Evolutionary conservation across 2,329 filamentous ascomycete species (phyloP), one percentile per base, ranked within the genome.

Genomic region (Escovopsis sp.): DNA sequence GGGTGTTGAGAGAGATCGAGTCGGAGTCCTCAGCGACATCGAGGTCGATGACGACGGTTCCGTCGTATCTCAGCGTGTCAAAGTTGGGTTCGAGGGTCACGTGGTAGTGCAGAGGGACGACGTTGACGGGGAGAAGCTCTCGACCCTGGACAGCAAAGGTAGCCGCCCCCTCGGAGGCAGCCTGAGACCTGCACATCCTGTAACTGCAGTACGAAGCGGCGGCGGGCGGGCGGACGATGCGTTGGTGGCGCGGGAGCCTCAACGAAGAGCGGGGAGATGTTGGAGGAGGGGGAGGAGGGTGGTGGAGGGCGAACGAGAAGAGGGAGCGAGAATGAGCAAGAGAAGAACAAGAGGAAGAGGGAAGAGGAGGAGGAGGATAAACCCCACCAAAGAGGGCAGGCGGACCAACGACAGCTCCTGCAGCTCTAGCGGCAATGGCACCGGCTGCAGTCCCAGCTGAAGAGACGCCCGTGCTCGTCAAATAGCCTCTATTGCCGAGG

Each of bases 61-160:
- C 89, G 46, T 89, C 75, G 59, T 89, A 96, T 49, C 78, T 86
- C 63, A 91, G 86, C 50, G 82, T 87, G 53, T 83, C 73, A 53
- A 96, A 84, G 67, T 95, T 77, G 43, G 89, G 87, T 67, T 96
- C 91, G 48, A 96, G 72, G 1, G 85, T 91, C 53, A 96, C 66
- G 61, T 94, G 78, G 65, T 96, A 96, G 67, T 96, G 87, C 34
- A 73, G 66, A n/a, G 89, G 88, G 61, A 89, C 82, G 55, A 95
- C 86, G 58, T 95, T 94, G 64, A 80, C 79, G 41, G 89, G 91
- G 53, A 96, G 73, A 50, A 96, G 81, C 68, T 94, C 83, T 54
- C 89, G 80, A 34, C 50, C 54, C 15, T 56, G 64, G 38, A 43
- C 32, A 26, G 38, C 43, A 18, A 44, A 39, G 18, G 50, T 35